phyloP scores from a whole-genome alignment of 306 rosid genomes.

The Castanea mollissima region DNA sequence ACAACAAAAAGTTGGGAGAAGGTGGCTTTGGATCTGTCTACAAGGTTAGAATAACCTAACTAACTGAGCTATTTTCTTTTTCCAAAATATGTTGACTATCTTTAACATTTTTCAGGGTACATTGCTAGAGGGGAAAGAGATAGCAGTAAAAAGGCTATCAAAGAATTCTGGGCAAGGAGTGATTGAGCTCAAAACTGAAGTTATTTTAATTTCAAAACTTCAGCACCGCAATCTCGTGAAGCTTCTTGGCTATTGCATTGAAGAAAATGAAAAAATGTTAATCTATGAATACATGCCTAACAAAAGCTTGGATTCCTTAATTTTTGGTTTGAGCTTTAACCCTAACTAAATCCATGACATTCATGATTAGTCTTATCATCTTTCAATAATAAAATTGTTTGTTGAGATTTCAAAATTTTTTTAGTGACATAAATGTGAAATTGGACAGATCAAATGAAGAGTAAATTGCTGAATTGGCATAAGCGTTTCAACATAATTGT shows the following conservation, averaged over 20 bases:
- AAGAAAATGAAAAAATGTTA: conserved; percentile 35
- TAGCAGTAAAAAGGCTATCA: conserved; percentile 67
- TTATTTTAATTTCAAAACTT: conserved; percentile 35
- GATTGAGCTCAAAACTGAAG: conserved; percentile 16
- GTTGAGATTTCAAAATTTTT: background rate
- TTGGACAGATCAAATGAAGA: background rate
- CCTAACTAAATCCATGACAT: background rate
- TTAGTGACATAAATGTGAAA: background rate
- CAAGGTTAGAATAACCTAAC: conserved; percentile 26
- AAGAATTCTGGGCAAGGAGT: conserved; percentile 54
- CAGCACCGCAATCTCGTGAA: conserved; percentile 49
- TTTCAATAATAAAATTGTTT: background rate
- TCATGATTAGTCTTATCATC: background rate
- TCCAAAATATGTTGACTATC: background rate
- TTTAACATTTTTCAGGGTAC: conserved; percentile 41
- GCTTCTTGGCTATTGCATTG: conserved; percentile 39
- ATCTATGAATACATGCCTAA: conserved; percentile 44
- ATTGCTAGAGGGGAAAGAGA: conserved; percentile 40
- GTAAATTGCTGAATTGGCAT: conserved; percentile 19
- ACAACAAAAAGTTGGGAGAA: conserved; percentile 45
- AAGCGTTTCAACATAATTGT: conserved; percentile 21
- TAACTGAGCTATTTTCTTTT: background rate
- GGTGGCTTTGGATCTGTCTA: conserved; percentile 73
- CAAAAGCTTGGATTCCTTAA: conserved; percentile 38
- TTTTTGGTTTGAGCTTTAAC: conserved; percentile 35